Evolutionary conservation across 2,329 filamentous ascomycete genomes (phyloP).

Genomic region (Aspergillus spinulosporus): DNA sequence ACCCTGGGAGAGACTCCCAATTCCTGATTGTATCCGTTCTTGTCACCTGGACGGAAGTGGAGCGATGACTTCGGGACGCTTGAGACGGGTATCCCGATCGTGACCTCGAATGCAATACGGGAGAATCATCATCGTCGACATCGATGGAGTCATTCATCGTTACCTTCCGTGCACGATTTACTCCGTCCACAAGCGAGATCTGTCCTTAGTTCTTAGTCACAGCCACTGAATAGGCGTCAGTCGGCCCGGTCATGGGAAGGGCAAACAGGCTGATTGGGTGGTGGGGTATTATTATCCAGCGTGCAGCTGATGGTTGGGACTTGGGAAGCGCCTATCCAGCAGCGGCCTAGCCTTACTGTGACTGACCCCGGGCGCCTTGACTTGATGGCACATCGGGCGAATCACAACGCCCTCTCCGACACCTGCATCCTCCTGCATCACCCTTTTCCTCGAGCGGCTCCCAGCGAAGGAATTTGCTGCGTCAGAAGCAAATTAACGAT

Average conservation of each 20-base stretch:
- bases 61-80: conserved; percentile 6
- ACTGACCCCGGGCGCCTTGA: conserved; percentile 17
- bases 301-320: conserved; percentile 28
- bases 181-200: conserved; percentile 2
- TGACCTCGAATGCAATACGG: neutral
- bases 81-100: conserved; percentile 11
- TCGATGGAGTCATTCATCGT: neutral
- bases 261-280: conserved; percentile 13
- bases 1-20: neutral
- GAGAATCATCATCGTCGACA: neutral
- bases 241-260: conserved; percentile 17
- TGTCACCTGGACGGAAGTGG: conserved; percentile 6
- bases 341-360: neutral
- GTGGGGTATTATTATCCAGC: conserved; percentile 15
- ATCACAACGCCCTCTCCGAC: conserved; percentile 20
- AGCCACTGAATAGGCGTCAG: conserved; percentile 18
- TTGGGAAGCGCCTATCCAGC: neutral
- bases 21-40: neutral
- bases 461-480: conserved; percentile 17
- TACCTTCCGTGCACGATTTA: neutral
- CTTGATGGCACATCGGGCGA: conserved; percentile 19
- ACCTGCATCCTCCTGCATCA: conserved; percentile 26
- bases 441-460: conserved; percentile 24
- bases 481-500: conserved; percentile 11
- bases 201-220: conserved; percentile 8